These are phyloP conservation scores for Nemania sp. DNA, from an alignment of 2,329 filamentous ascomycete genomes.

Conservation along the genomic window DNA sequence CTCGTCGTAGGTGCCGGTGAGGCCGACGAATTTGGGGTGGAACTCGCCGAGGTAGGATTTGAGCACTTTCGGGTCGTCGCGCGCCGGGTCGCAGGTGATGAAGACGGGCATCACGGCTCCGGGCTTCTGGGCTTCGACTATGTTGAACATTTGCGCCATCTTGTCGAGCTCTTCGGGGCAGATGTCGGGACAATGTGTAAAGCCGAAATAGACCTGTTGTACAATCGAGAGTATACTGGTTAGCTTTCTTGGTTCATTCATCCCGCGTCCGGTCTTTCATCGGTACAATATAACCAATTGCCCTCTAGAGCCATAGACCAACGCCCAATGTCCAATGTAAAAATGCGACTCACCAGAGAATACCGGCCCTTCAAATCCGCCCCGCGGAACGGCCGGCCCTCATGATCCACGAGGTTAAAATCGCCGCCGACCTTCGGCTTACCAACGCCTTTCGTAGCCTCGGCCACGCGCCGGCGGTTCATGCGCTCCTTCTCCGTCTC, in stretches of 20 bases:
- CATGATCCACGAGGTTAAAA: slow-evolving; percentile 80
- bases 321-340: neutral
- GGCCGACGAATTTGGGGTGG: slow-evolving; percentile 79
- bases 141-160: slow-evolving; percentile 94
- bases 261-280: too few relatives aligned
- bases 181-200: slow-evolving; percentile 97
- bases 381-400: slow-evolving; percentile 76
- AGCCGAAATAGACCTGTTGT: slow-evolving; percentile 89
- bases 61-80: slow-evolving; percentile 83
- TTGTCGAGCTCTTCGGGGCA: slow-evolving; percentile 99
- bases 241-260: neutral
- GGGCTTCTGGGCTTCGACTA: slow-evolving; percentile 57
- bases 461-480: slow-evolving; percentile 84
- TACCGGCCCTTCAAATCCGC: slow-evolving; percentile 86
- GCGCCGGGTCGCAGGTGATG: slow-evolving; percentile 91
- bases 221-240: neutral
- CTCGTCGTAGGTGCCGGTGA: slow-evolving; percentile 92
- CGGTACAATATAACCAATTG: too few relatives aligned
- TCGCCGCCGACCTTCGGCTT: slow-evolving; percentile 89
- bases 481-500: slow-evolving; percentile 90
- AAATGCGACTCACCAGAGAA: slow-evolving; percentile 62
- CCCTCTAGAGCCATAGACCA: neutral
- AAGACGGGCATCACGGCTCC: slow-evolving; percentile 75
- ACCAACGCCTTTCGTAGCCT: slow-evolving; percentile 90
- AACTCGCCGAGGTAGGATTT: slow-evolving; percentile 90